Percentiles rank a stretch among this genome's conserved stretches.
phyloP scores from a whole-genome alignment of 768 basidiomycete species.

The Mycena sanguinolenta region DNA sequence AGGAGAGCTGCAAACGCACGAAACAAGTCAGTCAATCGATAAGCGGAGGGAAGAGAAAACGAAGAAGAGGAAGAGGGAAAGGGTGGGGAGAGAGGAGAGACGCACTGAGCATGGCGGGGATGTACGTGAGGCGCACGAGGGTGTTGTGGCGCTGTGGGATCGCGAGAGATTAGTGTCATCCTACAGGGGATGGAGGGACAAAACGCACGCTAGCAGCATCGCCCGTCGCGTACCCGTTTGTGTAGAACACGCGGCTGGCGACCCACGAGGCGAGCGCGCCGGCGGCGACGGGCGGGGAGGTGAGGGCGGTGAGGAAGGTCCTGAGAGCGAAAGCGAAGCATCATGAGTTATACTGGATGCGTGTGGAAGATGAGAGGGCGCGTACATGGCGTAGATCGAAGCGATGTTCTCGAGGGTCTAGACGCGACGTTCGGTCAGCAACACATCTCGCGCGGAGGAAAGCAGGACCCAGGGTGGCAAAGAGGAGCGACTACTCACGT shows the following conservation, averaged over 20 bases:
- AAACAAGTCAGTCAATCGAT: too few relatives aligned
- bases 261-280: slow-evolving; percentile 55
- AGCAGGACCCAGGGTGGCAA: too few relatives aligned
- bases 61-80: too few relatives aligned
- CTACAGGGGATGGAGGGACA: not conserved
- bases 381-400: slow-evolving; percentile 22
- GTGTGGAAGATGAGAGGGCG: too few relatives aligned
- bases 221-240: slow-evolving; percentile 60
- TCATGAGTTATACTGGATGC: too few relatives aligned
- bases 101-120: slow-evolving; percentile 14
- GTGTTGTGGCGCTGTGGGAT: slow-evolving; percentile 26
- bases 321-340: too few relatives aligned
- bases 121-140: slow-evolving; percentile 4
- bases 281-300: slow-evolving; percentile 57
- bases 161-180: too few relatives aligned
- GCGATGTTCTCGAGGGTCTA: slow-evolving; percentile 34
- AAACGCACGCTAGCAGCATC: slow-evolving; percentile 54
- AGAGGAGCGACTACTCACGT: slow-evolving; percentile 4
- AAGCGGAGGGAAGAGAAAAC: too few relatives aligned
- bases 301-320: slow-evolving; percentile 57
- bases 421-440: not conserved
- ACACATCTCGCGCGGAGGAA: not conserved
- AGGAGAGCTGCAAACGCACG: slow-evolving; percentile 28
- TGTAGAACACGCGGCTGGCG: slow-evolving; percentile 59
- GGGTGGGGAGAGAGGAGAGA: too few relatives aligned